These are phyloP conservation scores for Saposhnikovia divaricata DNA, from an alignment of 129 eudicot species.

Conservation along the genomic window DNA sequence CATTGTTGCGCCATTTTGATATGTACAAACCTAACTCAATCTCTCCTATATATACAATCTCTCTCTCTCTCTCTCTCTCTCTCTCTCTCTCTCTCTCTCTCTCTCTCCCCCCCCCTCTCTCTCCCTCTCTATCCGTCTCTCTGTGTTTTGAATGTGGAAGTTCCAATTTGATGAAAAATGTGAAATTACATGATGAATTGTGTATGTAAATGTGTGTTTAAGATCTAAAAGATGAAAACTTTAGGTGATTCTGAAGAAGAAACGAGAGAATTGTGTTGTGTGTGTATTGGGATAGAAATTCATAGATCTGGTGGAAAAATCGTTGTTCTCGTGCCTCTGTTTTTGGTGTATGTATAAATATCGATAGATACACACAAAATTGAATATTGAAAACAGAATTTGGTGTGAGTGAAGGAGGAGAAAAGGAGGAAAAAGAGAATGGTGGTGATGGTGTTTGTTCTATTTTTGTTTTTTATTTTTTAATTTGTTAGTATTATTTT, in stretches of 20 bases:
- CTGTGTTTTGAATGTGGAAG: neutral
- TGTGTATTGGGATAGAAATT: neutral
- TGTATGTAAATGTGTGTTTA: neutral
- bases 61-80: too few species aligned
- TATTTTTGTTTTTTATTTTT: neutral
- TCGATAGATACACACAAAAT: neutral
- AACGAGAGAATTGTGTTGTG: neutral
- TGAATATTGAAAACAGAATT: neutral
- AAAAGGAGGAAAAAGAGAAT: neutral
- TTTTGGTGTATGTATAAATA: neutral
- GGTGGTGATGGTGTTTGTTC: neutral
- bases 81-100: too few species aligned
- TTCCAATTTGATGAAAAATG: neutral
- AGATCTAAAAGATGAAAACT: neutral
- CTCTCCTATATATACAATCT: neutral
- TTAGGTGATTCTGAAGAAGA: neutral
- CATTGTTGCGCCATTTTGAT: constrained; percentile 15
- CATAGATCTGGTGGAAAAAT: constrained; percentile 7
- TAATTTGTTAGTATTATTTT: too few species aligned
- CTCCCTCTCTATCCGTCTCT: too few species aligned
- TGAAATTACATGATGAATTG: neutral
- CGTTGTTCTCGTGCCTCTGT: constrained; percentile 2
- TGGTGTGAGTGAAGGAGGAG: too few species aligned
- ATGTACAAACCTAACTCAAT: constrained; percentile 4
- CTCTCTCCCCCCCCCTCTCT: too few species aligned